These are phyloP conservation scores for Aspergillus cejpii DNA, from an alignment of 2,329 filamentous ascomycete species.

Conservation along the genomic window DNA sequence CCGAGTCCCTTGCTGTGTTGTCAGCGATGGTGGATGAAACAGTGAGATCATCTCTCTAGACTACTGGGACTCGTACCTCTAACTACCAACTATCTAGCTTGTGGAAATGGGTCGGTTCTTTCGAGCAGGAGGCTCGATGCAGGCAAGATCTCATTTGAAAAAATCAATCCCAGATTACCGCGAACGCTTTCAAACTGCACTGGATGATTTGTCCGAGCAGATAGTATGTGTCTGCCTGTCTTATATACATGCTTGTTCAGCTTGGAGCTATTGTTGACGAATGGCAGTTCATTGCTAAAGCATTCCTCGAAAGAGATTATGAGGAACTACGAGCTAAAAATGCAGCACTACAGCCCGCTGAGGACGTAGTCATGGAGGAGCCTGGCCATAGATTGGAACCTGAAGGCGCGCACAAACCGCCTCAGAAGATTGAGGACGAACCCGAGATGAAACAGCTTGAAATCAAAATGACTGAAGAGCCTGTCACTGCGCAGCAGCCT, in stretches of 20 bases:
- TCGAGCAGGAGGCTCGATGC: constrained; percentile 31
- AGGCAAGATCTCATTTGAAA: constrained; percentile 32
- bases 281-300: constrained; percentile 39
- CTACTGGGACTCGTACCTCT: constrained; percentile 9
- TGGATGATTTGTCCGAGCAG: constrained; percentile 39
- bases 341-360: constrained; percentile 18
- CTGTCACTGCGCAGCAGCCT: constrained; percentile 8
- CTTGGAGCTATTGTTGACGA: constrained; percentile 1
- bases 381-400: constrained; percentile 12
- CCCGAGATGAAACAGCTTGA: constrained; percentile 16
- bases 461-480: constrained; percentile 14
- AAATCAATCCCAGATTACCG: constrained; percentile 34
- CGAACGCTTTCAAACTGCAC: constrained; percentile 36
- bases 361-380: constrained; percentile 30
- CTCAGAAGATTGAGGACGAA: constrained; percentile 15
- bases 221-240: constrained; percentile 30
- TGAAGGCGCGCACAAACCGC: constrained; percentile 12
- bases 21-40: constrained; percentile 35
- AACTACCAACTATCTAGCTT: constrained; percentile 31
- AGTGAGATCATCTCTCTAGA: constrained; percentile 18
- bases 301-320: constrained; percentile 40
- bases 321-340: constrained; percentile 32
- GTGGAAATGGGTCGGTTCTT: constrained; percentile 40
- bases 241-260: not conserved
- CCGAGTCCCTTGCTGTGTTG: constrained; percentile 33